These are phyloP conservation scores for Globisporangium solare DNA, from an alignment of 352 stramenopile species.

Conservation along the genomic window DNA sequence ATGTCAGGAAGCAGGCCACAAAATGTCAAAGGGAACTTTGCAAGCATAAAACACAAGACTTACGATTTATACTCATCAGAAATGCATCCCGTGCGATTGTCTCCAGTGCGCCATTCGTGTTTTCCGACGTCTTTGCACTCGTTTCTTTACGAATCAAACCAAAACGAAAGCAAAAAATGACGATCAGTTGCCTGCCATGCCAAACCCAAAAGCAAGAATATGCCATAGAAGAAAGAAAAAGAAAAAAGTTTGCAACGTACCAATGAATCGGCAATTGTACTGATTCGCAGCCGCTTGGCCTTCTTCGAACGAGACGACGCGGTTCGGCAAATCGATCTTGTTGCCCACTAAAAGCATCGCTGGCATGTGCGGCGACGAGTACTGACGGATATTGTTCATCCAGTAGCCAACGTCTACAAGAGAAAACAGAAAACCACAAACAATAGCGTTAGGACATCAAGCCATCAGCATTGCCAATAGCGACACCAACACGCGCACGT, in stretches of 20 bases:
- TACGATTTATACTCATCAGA: slow-evolving; percentile 84
- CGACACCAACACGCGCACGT: slow-evolving; percentile 21
- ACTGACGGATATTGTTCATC: slow-evolving; percentile 95
- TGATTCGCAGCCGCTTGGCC: slow-evolving; percentile 73
- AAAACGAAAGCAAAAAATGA: slow-evolving; percentile 13
- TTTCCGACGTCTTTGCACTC: slow-evolving; percentile 86
- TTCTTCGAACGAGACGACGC: slow-evolving; percentile 73
- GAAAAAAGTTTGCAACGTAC: slow-evolving; percentile 23
- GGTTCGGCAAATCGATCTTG: slow-evolving; percentile 90
- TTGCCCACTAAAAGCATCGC: slow-evolving; percentile 89
- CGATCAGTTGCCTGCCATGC: background rate
- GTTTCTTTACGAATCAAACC: slow-evolving; percentile 50
- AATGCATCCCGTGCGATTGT: slow-evolving; percentile 84
- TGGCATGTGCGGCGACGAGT: slow-evolving; percentile 68
- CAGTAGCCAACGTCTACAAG: slow-evolving; percentile 91
- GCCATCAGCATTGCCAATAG: background rate
- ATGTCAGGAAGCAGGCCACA: background rate
- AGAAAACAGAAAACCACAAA: slow-evolving; percentile 16
- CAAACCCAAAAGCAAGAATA: background rate
- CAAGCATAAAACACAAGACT: slow-evolving; percentile 15
- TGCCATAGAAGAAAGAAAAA: too few relatives aligned
- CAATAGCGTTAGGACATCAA: background rate
- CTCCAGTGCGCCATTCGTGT: slow-evolving; percentile 82
- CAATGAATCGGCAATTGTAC: slow-evolving; percentile 86
- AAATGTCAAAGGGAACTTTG: background rate